Evolutionary conservation across 495 filamentous ascomycete genomes (phyloP), one percentile per base, ranked within the genome.

Genomic region (Hypomontagnella submonticulosa): DNA sequence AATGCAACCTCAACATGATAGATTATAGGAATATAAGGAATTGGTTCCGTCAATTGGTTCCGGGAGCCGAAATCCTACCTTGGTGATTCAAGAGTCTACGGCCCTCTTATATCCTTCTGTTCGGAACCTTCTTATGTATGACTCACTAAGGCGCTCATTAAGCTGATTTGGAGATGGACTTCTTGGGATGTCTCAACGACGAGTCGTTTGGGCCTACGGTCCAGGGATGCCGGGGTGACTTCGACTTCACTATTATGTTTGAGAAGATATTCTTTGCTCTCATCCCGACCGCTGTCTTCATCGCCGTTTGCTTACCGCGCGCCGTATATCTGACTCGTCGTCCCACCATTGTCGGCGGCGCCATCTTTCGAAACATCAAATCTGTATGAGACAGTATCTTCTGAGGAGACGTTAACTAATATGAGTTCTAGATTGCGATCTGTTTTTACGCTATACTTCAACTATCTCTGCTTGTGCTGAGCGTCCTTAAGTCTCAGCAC

Each of bases 241-340:
- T 90, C 69, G 87, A 90, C 52, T 90, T 89, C 66, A 87, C 85
- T 20, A 73, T 87, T 20, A 69, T 83, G 27, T 88, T 88, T 57
- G 84, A 89, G 68, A 80, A 87, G 57, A 74, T 77, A 1, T 80
- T 89, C 44, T 75, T 87, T 13, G 75, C 77, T 7, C 75, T 86
- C 6, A 69, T 84, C 4, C 85, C 85, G 3, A 74, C 82, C 15
- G 67, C 73, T 3, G 43, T 85, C 18, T 75, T 88, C 20, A 69
- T 88, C 27, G 61, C 84, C 15, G 19, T 80, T n/a, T 69, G 75
- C 16, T 80, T 83, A 10, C 71, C 77, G 15, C 83, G 84, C 13
- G 53, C 84, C 2, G 71, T 75, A 53, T 79, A 77, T 51, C 77
- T 87, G 0, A 70, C 71, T 8, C 75, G 75, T 49, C 78, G 75